Conservation (phyloP, 2,329 filamentous ascomycete genomes). For the Penicillium concentricum region DNA sequence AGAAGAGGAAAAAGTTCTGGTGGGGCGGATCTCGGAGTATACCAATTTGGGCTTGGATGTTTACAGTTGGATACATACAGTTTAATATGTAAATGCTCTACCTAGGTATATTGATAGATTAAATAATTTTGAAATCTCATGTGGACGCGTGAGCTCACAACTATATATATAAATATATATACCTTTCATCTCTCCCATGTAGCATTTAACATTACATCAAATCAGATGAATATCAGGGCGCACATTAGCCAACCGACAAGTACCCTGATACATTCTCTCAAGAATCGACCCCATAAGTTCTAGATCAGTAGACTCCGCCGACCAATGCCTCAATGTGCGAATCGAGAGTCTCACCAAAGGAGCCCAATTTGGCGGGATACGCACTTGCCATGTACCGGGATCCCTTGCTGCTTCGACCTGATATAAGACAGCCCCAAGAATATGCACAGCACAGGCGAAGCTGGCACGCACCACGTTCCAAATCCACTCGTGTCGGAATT, state of each 20-base stretch:
- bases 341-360: conserved; percentile 20
- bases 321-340: conserved; percentile 18
- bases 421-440: conserved; percentile 19
- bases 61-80: too few species aligned
- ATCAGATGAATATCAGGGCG: conserved; percentile 9
- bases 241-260: conserved; percentile 20
- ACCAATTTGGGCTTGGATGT: neutral
- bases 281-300: conserved; percentile 21
- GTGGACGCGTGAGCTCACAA: neutral
- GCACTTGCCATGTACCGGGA: conserved; percentile 7
- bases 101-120: too few species aligned
- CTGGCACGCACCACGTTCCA: conserved; percentile 20
- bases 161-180: neutral
- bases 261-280: conserved; percentile 25
- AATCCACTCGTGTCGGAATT: conserved; percentile 25
- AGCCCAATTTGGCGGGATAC: conserved; percentile 18
- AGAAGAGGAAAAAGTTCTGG: conserved; percentile 4
- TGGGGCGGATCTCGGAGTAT: conserved; percentile 8
- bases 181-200: neutral
- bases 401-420: conserved; percentile 5
- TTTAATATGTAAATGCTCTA: too few species aligned
- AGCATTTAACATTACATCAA: neutral
- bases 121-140: too few species aligned
- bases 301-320: conserved; percentile 19
- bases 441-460: conserved; percentile 21